phyloP scores from a whole-genome alignment of 139 green algal species.

The Zygnema circumcarinatum region DNA sequence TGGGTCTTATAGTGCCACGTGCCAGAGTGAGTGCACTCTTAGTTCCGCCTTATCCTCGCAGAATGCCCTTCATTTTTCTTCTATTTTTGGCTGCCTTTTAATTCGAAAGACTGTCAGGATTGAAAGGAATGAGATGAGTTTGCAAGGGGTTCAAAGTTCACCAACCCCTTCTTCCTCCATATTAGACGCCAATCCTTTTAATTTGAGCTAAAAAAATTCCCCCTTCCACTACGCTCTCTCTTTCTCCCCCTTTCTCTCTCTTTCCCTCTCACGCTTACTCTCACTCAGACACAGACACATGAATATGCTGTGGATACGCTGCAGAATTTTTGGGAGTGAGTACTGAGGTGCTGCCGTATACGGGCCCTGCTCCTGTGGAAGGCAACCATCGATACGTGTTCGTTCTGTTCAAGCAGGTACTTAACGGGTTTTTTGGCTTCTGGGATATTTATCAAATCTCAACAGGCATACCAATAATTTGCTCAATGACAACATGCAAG shows the following conservation, averaged over 20 bases:
- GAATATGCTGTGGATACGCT: no score
- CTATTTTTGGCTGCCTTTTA: no score
- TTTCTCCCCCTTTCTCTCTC: no score
- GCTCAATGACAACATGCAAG: neutral
- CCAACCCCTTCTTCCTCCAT: neutral
- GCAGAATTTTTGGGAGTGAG: neutral
- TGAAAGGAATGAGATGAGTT: constrained; percentile 3
- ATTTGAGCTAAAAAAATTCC: no score
- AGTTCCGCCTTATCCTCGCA: neutral
- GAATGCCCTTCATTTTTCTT: no score
- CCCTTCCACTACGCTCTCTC: no score
- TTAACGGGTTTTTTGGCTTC: neutral
- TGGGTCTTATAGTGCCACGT: neutral
- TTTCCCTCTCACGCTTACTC: no score
- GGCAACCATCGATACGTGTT: constrained; percentile 54
- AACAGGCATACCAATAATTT: neutral
- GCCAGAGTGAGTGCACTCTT: neutral
- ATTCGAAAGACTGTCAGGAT: no score
- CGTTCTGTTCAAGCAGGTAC: constrained; percentile 41
- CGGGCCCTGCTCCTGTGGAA: constrained; percentile 27
- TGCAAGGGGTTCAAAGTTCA: neutral
- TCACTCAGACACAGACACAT: no score
- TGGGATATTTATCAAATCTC: no score
- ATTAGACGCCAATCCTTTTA: no score
- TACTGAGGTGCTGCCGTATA: constrained; percentile 33